Evolutionary conservation across 1,139 yeast species (phyloP).

Genomic region (Trichomonascaceae sp.): DNA sequence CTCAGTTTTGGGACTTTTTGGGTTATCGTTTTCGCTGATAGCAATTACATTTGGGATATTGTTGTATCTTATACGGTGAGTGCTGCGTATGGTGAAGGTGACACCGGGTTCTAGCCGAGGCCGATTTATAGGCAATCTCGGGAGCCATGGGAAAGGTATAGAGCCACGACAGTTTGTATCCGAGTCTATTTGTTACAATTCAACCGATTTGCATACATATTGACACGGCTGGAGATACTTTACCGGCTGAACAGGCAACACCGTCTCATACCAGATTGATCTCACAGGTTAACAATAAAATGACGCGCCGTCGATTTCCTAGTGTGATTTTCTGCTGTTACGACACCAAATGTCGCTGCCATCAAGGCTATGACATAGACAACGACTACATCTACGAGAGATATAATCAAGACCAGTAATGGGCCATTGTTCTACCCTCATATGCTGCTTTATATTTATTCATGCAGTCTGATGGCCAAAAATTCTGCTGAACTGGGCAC

Average conservation of each 20-base stretch:
- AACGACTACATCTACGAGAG: too few species aligned
- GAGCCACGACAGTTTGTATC: too few species aligned
- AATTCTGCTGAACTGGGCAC: neutral
- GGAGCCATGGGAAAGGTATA: too few species aligned
- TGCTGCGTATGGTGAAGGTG: neutral
- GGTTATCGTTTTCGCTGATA: slow-evolving; percentile 30
- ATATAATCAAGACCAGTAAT: too few species aligned
- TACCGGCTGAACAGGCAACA: neutral
- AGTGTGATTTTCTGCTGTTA: neutral
- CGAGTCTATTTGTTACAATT: too few species aligned
- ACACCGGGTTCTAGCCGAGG: too few species aligned
- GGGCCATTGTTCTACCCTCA: neutral
- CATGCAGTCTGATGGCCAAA: neutral
- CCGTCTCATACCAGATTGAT: neutral
- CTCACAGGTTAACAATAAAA: neutral
- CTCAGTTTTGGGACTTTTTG: slow-evolving; percentile 33
- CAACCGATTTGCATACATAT: neutral
- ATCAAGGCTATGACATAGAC: neutral
- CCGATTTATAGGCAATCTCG: too few species aligned
- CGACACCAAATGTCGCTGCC: neutral
- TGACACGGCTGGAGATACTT: neutral
- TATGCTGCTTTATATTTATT: neutral
- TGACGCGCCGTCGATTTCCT: neutral
- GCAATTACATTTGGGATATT: slow-evolving; percentile 16
- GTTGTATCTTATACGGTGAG: slow-evolving; percentile 8